These are phyloP conservation scores for Digitaria exilis DNA, from an alignment of 202 grass and related monocot species.

Conservation along the genomic window DNA sequence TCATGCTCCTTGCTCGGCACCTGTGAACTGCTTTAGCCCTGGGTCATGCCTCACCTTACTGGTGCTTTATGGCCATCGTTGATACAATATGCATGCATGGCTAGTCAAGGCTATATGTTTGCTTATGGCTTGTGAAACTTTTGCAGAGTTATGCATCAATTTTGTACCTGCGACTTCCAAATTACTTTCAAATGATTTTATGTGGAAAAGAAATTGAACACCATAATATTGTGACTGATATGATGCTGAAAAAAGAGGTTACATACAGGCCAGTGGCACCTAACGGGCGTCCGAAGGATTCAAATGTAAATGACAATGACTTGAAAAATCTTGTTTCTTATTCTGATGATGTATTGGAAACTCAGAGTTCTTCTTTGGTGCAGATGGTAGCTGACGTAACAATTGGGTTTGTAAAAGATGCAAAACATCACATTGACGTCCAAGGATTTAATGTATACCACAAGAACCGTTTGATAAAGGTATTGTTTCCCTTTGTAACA, in stretches of 20 bases:
- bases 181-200: conserved; percentile 82
- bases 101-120: background rate
- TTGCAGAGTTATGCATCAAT: conserved; percentile 99
- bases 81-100: background rate
- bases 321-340: conserved; percentile 10
- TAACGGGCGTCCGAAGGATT: conserved; percentile 73
- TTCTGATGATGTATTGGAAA: conserved; percentile 18
- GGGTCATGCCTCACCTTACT: background rate
- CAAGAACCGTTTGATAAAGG: conserved; percentile 97
- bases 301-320: conserved; percentile 57
- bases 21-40: background rate
- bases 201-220: conserved; percentile 94
- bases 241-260: conserved; percentile 98
- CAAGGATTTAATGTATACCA: conserved; percentile 99
- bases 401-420: conserved; percentile 99
- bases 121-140: conserved; percentile 14
- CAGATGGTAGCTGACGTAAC: conserved; percentile 96
- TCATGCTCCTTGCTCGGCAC: background rate
- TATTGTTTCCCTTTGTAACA: conserved; percentile 22
- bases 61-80: background rate
- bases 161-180: conserved; percentile 87
- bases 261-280: conserved; percentile 73
- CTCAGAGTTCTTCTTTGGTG: conserved; percentile 20
- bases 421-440: conserved; percentile 91
- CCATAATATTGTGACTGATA: conserved; percentile 96